phyloP scores from a whole-genome alignment of 73 alveolate species.

The Paramecium octaurelia region DNA sequence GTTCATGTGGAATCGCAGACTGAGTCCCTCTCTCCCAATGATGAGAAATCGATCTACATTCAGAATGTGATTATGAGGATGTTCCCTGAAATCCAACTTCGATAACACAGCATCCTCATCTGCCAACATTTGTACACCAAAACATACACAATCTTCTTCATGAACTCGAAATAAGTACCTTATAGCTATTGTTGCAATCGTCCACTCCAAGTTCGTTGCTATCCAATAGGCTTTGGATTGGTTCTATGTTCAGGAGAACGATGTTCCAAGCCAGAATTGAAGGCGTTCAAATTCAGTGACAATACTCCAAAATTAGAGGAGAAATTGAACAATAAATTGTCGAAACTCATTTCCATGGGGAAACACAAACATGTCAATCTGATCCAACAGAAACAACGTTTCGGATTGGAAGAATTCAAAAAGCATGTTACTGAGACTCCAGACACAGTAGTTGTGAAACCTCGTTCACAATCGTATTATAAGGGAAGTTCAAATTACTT shows the following conservation, averaged over 20 bases:
- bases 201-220: neutral
- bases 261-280: neutral
- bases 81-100: neutral
- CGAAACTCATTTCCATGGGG: slow-evolving; percentile 3
- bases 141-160: slow-evolving; percentile 11
- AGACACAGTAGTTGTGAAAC: neutral
- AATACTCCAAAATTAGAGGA: neutral
- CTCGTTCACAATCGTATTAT: slow-evolving; percentile 2
- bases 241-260: neutral
- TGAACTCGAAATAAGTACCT: neutral
- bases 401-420: neutral
- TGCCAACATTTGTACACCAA: slow-evolving; percentile 14
- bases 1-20: slow-evolving; percentile 1
- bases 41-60: neutral
- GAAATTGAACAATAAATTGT: neutral
- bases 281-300: slow-evolving; percentile 26
- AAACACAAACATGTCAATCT: slow-evolving; percentile 10
- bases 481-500: slow-evolving; percentile 2
- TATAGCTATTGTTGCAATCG: slow-evolving; percentile 12
- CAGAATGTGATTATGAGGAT: neutral
- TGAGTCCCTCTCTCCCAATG: neutral
- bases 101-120: neutral
- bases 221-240: slow-evolving; percentile 31
- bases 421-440: neutral
- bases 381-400: neutral